Base-by-base conservation (phyloP, 169 alveolate genomes). In the Plasmodium vinckei region DNA sequence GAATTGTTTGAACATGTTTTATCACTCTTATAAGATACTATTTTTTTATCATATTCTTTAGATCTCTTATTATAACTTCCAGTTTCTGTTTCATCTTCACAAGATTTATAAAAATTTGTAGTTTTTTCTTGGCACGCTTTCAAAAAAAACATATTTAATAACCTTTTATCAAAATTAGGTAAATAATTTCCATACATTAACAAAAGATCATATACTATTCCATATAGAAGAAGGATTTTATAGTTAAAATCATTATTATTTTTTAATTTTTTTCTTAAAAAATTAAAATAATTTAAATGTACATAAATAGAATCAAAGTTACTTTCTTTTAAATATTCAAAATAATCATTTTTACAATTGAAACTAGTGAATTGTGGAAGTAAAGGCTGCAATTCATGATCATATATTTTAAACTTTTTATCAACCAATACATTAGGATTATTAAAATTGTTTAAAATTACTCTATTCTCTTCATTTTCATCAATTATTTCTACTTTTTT, bases 361-460 rank as follows among this genome's bases (percentile, higher is more conserved):
- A 86, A 86, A 33, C 91, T 86, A 12, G 91, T 69, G 42, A 47
- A 86, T 57, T 59, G 60, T 10, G 91, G 91, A 12, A 86, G 87
- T 46, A 71, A 33, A 5, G 91, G 87, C 46, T 86, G 91, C n/a
- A 86, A 42, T 6, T 70, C 71, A 53, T 86, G 71, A 2, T 86
- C 87, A 53, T 70, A 86, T 13, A 68, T 59, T 42, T 70, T 69
- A 57, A 86, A 68, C 17, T 86, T 86, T 27, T 60, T 86, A 72
- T 71, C 87, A n/a, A 86, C 79, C 47, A 86, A 23, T 23, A 68
- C 25, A 49, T 86, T 86, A 15, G 33, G 51, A 21, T 86, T 86
- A 47, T 25, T 70, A 63, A 86, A 86, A 54, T 86, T 70, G 44
- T 59, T 63, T 19, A 69, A 46, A 10, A 54, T 39, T 2, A 54